Evolutionary conservation across 140 eudicot genomes (phyloP), one percentile per base, ranked within the genome.

Genomic region (Stevia rebaudiana): DNA sequence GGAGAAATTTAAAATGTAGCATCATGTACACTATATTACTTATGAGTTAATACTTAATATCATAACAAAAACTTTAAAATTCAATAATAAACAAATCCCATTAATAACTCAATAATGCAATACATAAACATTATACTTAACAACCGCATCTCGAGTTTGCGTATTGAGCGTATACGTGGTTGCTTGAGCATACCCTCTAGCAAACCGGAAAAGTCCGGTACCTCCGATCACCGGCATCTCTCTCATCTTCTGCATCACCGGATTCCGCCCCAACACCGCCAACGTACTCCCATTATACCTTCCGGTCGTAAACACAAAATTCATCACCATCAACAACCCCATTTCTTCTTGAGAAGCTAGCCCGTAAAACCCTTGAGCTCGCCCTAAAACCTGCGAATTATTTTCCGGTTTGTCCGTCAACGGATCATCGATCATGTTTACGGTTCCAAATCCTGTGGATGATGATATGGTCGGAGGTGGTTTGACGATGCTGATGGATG

Each of bases 51-150:
- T n/a, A n/a, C n/a, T n/a, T n/a, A n/a, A n/a, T n/a, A n/a, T n/a
- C n/a, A n/a, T n/a, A n/a, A n/a, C 13, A 24, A 23, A 24, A 53
- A 11, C 19, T 53, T 53, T 1, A 28, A 4, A 28, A 4, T 28
- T 28, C 3, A 28, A 11, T 9, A 24, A 24, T 22, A 9, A 10
- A 10, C 57, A 22, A 19, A 13, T 10, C 31, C 11, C 57, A 21
- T 51, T 11, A 51, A 13, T 23, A 0, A 18, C 8, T 67, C 63
- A 67, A 23, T 67, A 67, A 67, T 67, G 63, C 52, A 51, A 39
- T 10, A 67, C 64, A 53, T 67, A 53, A 39, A 51, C 72, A 67
- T 41, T n/a, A 24, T 67, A 67, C 73, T 67, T 53, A 24, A 67
- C 64, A 53, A 53, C 22, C 8, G 54, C 73, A 67, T 53, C 63